Evolutionary conservation across 306 rosid species (phyloP).

Genomic region (Quercus suber): DNA sequence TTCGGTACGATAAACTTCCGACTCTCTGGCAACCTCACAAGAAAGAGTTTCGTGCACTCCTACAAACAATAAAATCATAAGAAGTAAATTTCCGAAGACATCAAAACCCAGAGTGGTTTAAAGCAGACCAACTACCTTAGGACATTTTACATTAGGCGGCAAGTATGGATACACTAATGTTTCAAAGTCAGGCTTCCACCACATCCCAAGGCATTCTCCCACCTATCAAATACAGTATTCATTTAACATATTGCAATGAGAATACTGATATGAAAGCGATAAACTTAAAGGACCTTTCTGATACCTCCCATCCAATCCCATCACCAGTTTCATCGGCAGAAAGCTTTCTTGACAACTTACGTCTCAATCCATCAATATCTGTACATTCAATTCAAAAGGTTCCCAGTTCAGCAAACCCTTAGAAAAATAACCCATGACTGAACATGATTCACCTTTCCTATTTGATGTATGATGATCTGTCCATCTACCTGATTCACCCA

Average conservation of each 20-base stretch:
- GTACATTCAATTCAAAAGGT: slow-evolving; percentile 20
- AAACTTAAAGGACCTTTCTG: neutral
- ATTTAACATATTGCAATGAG: neutral
- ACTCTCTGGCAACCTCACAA: slow-evolving; percentile 72
- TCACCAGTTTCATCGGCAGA: slow-evolving; percentile 43
- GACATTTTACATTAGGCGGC: slow-evolving; percentile 48
- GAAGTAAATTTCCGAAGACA: slow-evolving; percentile 1
- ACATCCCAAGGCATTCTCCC: slow-evolving; percentile 80
- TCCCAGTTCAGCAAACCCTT: slow-evolving; percentile 3
- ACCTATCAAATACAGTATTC: slow-evolving; percentile 41
- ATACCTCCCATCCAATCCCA: slow-evolving; percentile 87
- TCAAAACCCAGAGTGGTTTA: neutral
- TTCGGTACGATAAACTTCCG: slow-evolving; percentile 72
- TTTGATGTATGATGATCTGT: slow-evolving; percentile 7
- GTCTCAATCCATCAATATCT: slow-evolving; percentile 78
- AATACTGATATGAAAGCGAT: neutral
- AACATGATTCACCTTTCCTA: neutral
- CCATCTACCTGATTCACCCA: slow-evolving; percentile 74
- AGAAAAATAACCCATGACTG: neutral
- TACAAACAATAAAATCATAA: slow-evolving; percentile 24
- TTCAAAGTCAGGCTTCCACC: slow-evolving; percentile 86
- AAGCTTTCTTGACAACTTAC: slow-evolving; percentile 73
- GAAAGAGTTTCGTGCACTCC: slow-evolving; percentile 84
- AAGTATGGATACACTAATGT: slow-evolving; percentile 57
- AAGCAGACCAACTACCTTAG: slow-evolving; percentile 53